Conservation (phyloP, 2,329 filamentous ascomycete species). For the Talaromyces islandicus region DNA sequence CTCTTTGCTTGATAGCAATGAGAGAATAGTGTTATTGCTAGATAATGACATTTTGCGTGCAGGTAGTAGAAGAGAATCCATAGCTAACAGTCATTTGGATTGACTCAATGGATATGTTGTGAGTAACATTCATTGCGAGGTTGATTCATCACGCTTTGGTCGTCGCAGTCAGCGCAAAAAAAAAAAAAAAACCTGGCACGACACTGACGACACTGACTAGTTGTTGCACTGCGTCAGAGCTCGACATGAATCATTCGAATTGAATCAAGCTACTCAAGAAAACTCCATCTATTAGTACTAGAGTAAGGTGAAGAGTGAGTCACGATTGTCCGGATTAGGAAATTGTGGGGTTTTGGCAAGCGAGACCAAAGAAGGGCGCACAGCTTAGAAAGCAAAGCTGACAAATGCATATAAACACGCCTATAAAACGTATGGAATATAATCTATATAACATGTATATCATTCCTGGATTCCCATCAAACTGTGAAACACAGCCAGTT, state of each 20-base stretch:
- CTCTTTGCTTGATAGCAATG: neutral
- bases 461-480: neutral
- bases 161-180: neutral
- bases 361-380: neutral
- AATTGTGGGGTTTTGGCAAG: neutral
- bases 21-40: neutral
- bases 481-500: neutral
- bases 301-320: neutral
- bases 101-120: neutral
- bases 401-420: neutral
- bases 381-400: neutral
- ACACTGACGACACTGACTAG: neutral
- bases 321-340: neutral
- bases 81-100: neutral
- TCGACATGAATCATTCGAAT: neutral
- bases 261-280: neutral
- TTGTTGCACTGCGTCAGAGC: neutral
- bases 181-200: no score
- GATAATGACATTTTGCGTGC: neutral
- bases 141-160: neutral
- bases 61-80: neutral
- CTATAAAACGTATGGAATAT: neutral
- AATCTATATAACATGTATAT: neutral
- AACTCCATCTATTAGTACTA: neutral
- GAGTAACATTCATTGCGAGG: neutral